These are phyloP conservation scores for Solanum tacnaense DNA, from an alignment of 257 asterid species.

Conservation along the genomic window DNA sequence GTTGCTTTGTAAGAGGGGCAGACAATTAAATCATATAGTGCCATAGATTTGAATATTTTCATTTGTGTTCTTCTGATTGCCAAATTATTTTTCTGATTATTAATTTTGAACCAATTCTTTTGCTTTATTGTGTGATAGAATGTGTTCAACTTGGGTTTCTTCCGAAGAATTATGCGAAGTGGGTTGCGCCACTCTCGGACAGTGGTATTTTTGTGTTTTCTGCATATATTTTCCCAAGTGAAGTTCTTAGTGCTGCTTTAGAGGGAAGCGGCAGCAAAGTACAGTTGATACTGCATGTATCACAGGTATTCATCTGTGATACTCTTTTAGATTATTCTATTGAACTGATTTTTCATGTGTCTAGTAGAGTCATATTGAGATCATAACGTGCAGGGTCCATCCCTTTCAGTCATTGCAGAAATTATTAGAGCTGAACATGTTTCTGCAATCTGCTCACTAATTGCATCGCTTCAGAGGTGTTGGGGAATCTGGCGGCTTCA, in stretches of 20 bases:
- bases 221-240: constrained; percentile 63
- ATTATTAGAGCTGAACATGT: constrained; percentile 25
- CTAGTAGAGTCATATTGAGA: not conserved
- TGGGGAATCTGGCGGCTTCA: constrained; percentile 86
- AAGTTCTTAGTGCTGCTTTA: constrained; percentile 71
- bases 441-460: constrained; percentile 61
- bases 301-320: constrained; percentile 32
- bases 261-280: constrained; percentile 71
- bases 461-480: constrained; percentile 67
- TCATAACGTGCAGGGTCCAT: constrained; percentile 53
- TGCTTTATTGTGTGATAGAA: constrained; percentile 22
- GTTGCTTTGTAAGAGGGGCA: not conserved
- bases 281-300: constrained; percentile 49
- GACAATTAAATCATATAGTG: not conserved
- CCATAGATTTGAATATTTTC: not conserved
- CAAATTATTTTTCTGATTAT: not conserved
- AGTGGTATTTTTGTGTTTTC: constrained; percentile 64
- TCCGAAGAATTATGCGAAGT: constrained; percentile 62
- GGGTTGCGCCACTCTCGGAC: constrained; percentile 86
- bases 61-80: not conserved
- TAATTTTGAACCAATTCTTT: not conserved
- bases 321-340: not conserved
- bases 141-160: constrained; percentile 77
- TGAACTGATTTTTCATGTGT: not conserved
- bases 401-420: constrained; percentile 36